Conservation (phyloP, 2,329 filamentous ascomycete genomes). For the Chaetoscypha palmicola region DNA sequence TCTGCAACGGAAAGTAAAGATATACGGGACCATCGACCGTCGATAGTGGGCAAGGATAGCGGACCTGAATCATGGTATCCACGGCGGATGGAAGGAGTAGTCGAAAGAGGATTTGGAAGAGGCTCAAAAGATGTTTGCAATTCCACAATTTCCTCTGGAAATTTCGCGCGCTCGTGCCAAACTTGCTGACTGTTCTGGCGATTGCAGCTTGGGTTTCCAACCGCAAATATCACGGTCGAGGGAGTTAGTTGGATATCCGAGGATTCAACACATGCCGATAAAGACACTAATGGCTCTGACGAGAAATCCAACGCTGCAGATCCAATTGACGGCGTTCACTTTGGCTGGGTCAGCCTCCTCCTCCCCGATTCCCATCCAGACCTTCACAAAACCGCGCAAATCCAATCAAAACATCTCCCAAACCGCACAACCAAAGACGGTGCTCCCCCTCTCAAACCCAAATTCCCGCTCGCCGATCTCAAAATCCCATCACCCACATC, state of each 20-base stretch:
- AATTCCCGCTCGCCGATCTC: conserved; percentile 22
- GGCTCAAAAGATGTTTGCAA: conserved; percentile 75
- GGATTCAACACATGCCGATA: background rate
- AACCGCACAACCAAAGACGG: background rate
- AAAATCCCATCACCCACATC: conserved; percentile 21
- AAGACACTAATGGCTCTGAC: background rate
- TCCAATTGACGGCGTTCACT: conserved; percentile 80
- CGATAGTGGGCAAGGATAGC: conserved; percentile 63
- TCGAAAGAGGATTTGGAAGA: conserved; percentile 88
- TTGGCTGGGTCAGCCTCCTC: conserved; percentile 76
- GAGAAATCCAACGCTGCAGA: conserved; percentile 31
- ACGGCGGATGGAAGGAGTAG: conserved; percentile 72
- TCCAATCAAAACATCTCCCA: conserved; percentile 6
- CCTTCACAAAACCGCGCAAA: conserved; percentile 14
- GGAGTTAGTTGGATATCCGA: conserved; percentile 49
- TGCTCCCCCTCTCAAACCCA: too few species aligned
- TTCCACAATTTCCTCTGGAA: background rate
- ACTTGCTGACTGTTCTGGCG: background rate
- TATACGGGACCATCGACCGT: conserved; percentile 44
- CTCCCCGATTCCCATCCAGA: conserved; percentile 43
- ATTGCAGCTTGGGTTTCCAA: conserved; percentile 81
- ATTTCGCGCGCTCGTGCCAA: background rate
- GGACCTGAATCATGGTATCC: conserved; percentile 78
- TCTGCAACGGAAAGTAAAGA: conserved; percentile 4
- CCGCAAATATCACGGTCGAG: conserved; percentile 82